Evolutionary conservation across 2,329 filamentous ascomycete genomes (phyloP), one percentile per base, ranked within the genome.

Genomic region (Diplodia corticola): DNA sequence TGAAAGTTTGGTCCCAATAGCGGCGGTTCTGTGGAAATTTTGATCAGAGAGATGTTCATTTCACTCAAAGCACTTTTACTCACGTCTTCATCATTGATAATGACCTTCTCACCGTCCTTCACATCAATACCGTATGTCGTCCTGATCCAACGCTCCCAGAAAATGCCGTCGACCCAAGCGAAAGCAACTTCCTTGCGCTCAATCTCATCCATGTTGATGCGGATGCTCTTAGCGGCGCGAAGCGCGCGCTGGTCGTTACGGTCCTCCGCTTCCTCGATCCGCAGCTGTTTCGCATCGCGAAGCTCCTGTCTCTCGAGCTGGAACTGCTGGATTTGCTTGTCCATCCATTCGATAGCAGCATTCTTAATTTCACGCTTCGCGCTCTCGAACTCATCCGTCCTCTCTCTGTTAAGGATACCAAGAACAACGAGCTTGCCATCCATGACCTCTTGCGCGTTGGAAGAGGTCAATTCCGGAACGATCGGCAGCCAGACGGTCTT

Each of bases 71-170:
- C 30, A 6, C 9, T 51, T 4, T 64, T 67, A 84, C 91, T 90
- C 83, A 96, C 93, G 78, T 96, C 93, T 83, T 98, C 92, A 73
- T 99, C 95, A 71, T 97, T 97, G 80, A 99, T 95, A 67, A 99
- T 90, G 65, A 99, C 91, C 69, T 92, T 88, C 78, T 98, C 95
- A 55, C 94, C 93, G 69, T 95, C 89, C 68, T 83, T 84, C 35
- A 95, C 89, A 72, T 96, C 91, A 71, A 98, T 90, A 64, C 94
- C 94, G 74, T 96, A 99, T 0, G 94, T 97, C n/a, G 90, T 93
- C 71, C 90, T 86, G 70, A 99, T 88, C 95, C 95, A 99, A 69
- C 94, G 87, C 79, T 98, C 93, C 95, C 95, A 99, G 78, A 98
- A 98, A 7, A 92, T 87, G 60, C 93, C 93, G 76, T 99, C 95